These are phyloP conservation scores for Fusarium brachygibbosum DNA, from an alignment of 2,329 filamentous ascomycete genomes.

Conservation along the genomic window DNA sequence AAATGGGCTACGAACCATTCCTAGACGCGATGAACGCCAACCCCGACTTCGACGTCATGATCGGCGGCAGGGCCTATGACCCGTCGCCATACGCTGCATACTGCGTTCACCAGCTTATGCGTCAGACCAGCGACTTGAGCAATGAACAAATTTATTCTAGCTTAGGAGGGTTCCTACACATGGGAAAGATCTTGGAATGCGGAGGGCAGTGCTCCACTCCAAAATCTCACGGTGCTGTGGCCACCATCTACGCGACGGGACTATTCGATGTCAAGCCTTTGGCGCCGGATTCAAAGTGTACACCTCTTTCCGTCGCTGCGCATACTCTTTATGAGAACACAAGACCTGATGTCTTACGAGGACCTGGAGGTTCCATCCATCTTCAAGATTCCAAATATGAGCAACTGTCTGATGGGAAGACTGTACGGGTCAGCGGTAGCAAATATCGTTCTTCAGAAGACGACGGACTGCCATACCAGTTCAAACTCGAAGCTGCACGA, in stretches of 20 bases:
- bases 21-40: slow-evolving; percentile 56
- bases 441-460: slow-evolving; percentile 18
- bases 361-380: slow-evolving; percentile 64
- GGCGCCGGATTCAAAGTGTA: slow-evolving; percentile 58
- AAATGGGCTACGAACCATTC: slow-evolving; percentile 63
- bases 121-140: not conserved
- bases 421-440: slow-evolving; percentile 37
- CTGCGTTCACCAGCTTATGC: slow-evolving; percentile 31
- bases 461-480: slow-evolving; percentile 30
- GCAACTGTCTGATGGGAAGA: slow-evolving; percentile 25
- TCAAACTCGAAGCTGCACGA: slow-evolving; percentile 44
- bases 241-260: slow-evolving; percentile 57
- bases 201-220: slow-evolving; percentile 63
- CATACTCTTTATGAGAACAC: slow-evolving; percentile 69
- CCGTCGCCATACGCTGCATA: slow-evolving; percentile 58
- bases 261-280: slow-evolving; percentile 63
- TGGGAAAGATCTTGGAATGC: slow-evolving; percentile 69
- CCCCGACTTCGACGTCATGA: slow-evolving; percentile 62
- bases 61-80: slow-evolving; percentile 61
- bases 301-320: slow-evolving; percentile 63
- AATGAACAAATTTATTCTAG: not conserved
- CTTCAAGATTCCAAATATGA: slow-evolving; percentile 52
- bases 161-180: slow-evolving; percentile 59
- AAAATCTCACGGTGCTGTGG: slow-evolving; percentile 59
- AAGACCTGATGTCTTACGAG: slow-evolving; percentile 63